Evolutionary conservation across 2,329 filamentous ascomycete genomes (phyloP).

Genomic region (Fusarium sp.): DNA sequence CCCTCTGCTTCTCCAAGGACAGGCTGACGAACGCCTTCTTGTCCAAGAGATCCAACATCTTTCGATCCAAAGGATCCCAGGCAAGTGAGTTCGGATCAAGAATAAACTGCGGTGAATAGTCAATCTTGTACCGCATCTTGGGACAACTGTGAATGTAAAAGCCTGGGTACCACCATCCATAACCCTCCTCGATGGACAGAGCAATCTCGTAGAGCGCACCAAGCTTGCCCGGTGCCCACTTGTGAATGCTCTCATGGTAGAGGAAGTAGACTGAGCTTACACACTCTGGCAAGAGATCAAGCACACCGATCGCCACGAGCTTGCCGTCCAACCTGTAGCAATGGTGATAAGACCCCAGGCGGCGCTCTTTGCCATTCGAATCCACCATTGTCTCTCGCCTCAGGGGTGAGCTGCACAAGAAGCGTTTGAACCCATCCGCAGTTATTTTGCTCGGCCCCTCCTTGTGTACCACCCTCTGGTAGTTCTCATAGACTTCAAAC

Average conservation of each 20-base stretch:
- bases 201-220: constrained; percentile 80
- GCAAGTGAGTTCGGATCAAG: constrained; percentile 74
- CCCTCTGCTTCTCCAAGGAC: constrained; percentile 48
- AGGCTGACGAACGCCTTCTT: constrained; percentile 67
- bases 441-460: constrained; percentile 71
- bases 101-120: constrained; percentile 80
- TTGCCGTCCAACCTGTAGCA: constrained; percentile 83
- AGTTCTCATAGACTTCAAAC: constrained; percentile 77
- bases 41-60: constrained; percentile 62
- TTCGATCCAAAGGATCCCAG: constrained; percentile 71
- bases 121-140: constrained; percentile 89
- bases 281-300: constrained; percentile 80
- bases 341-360: constrained; percentile 82
- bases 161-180: constrained; percentile 82
- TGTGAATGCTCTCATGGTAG: constrained; percentile 80
- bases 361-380: constrained; percentile 63
- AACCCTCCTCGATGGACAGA: constrained; percentile 75
- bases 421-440: constrained; percentile 72
- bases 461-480: constrained; percentile 79
- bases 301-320: constrained; percentile 79
- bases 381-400: constrained; percentile 56
- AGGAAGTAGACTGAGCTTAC: constrained; percentile 88
- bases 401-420: constrained; percentile 80
- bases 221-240: constrained; percentile 78
- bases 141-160: constrained; percentile 85